phyloP scores from a whole-genome alignment of 1,139 yeast genomes.

The Candida sojae region DNA sequence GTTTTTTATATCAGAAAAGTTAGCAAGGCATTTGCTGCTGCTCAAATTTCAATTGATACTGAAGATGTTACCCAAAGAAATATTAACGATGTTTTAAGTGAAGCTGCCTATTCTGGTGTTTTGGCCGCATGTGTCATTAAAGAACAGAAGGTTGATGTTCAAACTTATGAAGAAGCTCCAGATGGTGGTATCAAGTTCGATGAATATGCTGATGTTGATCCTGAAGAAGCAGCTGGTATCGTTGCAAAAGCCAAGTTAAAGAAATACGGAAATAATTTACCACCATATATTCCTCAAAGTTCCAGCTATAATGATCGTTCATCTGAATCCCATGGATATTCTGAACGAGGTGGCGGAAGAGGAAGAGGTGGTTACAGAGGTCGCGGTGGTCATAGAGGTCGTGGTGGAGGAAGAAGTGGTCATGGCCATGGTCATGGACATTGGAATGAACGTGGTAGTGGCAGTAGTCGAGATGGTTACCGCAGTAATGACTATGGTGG shows the following conservation, averaged over 20 bases:
- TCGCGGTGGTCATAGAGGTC: slow-evolving; percentile 10
- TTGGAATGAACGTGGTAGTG: slow-evolving; percentile 7
- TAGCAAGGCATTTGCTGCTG: slow-evolving; percentile 53
- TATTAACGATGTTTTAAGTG: slow-evolving; percentile 59
- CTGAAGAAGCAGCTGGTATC: slow-evolving; percentile 63
- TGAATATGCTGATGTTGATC: slow-evolving; percentile 71
- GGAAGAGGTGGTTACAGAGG: slow-evolving; percentile 8
- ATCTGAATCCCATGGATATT: neutral
- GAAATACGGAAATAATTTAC: slow-evolving; percentile 29
- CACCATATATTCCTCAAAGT: slow-evolving; percentile 21
- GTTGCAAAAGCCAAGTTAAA: slow-evolving; percentile 30
- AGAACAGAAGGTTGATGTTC: slow-evolving; percentile 62
- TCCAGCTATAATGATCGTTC: slow-evolving; percentile 15
- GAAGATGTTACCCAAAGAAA: slow-evolving; percentile 51
- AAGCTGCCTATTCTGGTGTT: slow-evolving; percentile 82
- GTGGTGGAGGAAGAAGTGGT: slow-evolving; percentile 9
- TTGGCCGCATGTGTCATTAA: slow-evolving; percentile 71
- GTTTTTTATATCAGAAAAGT: slow-evolving; percentile 58
- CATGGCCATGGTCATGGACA: slow-evolving; percentile 8
- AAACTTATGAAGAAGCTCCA: slow-evolving; percentile 66
- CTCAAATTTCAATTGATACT: slow-evolving; percentile 43
- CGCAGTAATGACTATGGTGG: slow-evolving; percentile 10
- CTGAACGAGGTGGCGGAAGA: neutral
- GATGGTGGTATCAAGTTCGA: slow-evolving; percentile 81
- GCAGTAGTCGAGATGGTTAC: neutral